Evolutionary conservation across 83 land plant genomes (phyloP).

Genomic region (Picea abies): DNA sequence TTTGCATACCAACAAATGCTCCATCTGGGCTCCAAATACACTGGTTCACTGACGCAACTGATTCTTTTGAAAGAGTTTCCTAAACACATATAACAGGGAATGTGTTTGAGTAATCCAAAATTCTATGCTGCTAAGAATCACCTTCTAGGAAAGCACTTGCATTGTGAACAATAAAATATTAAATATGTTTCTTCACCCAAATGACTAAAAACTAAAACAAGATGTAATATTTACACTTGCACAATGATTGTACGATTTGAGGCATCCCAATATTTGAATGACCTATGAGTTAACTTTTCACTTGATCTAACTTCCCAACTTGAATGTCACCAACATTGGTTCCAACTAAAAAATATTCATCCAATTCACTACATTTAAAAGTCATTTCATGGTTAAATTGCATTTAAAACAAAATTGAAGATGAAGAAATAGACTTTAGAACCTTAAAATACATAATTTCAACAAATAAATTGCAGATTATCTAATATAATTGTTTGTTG

Average conservation of each 20-base stretch:
- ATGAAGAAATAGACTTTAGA: neutral
- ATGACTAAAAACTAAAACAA: conserved; percentile 10
- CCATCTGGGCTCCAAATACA: conserved; percentile 89
- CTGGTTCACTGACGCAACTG: conserved; percentile 67
- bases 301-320: conserved; percentile 32
- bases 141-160: neutral
- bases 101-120: too few relatives aligned
- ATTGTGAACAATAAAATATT: too few relatives aligned
- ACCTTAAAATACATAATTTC: neutral
- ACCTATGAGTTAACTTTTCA: conserved; percentile 36
- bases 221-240: conserved; percentile 3
- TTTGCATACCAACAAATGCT: conserved; percentile 56
- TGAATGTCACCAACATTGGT: conserved; percentile 89
- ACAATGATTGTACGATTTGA: conserved; percentile 24
- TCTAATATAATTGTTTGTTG: conserved; percentile 81
- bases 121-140: too few relatives aligned
- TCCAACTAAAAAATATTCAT: conserved; percentile 48
- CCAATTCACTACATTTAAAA: too few relatives aligned
- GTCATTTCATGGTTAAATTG: neutral
- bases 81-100: neutral
- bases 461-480: conserved; percentile 8
- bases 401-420: neutral
- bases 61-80: conserved; percentile 73
- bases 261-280: conserved; percentile 67
- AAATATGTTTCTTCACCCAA: neutral